A percentile compares a stretch with the other conserved stretches of the same genome.
Conservation (phyloP, 192 early-diverging fungal species). For the Umbelopsis isabellina region DNA sequence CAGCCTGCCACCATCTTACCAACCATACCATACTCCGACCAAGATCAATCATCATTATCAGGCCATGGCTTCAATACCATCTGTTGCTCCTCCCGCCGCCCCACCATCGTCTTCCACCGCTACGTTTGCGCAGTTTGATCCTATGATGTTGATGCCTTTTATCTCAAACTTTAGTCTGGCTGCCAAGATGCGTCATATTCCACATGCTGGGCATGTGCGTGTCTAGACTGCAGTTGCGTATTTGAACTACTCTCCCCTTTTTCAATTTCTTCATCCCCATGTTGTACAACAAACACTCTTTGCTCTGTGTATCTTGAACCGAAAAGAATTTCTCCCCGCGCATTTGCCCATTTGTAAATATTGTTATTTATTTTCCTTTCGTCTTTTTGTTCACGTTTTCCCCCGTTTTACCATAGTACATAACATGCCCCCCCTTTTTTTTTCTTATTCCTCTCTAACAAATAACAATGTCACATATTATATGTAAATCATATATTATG, state of each 20-base stretch:
- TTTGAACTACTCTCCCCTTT: not conserved
- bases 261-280: not conserved
- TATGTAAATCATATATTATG: no score
- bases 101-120: not conserved
- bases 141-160: constrained; percentile 15
- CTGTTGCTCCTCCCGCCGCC: not conserved
- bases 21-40: constrained; percentile 6
- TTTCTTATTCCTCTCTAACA: not conserved
- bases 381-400: not conserved
- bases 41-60: not conserved
- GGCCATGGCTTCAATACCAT: not conserved
- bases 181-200: constrained; percentile 19
- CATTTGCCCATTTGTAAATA: constrained; percentile 22
- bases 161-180: constrained; percentile 21
- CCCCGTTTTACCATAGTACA: not conserved
- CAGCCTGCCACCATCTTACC: not conserved
- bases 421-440: not conserved
- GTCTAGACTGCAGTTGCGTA: constrained; percentile 14
- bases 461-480: not conserved
- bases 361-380: constrained; percentile 14
- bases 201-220: constrained; percentile 24
- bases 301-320: constrained; percentile 11
- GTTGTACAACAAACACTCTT: constrained; percentile 21
- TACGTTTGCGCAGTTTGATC: constrained; percentile 15
- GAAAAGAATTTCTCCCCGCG: not conserved